These are phyloP conservation scores for Tinospora cordifolia DNA, from an alignment of 164 flowering plant genomes.

Conservation along the genomic window DNA sequence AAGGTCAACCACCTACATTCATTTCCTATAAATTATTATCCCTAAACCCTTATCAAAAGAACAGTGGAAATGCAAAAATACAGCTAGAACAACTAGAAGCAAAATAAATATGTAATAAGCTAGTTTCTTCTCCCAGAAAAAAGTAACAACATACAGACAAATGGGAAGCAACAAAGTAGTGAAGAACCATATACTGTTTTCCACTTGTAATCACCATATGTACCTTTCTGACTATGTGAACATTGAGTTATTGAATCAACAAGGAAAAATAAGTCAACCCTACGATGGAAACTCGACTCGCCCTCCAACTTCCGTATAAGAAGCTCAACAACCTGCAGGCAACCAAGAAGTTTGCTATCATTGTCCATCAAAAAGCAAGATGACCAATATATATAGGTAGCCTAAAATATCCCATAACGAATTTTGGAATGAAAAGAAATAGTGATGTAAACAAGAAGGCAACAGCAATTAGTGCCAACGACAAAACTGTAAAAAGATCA, in stretches of 20 bases:
- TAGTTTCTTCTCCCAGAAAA: background rate
- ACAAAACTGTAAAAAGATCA: too few relatives aligned
- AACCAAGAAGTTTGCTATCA: background rate
- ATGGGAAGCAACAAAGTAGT: background rate
- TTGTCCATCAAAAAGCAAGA: slow-evolving; percentile 5
- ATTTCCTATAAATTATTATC: too few relatives aligned
- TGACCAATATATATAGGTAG: background rate
- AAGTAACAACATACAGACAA: background rate
- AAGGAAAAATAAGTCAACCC: slow-evolving; percentile 85
- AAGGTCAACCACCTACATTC: background rate
- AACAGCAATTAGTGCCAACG: too few relatives aligned
- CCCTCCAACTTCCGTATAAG: slow-evolving; percentile 81
- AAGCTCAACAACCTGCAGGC: slow-evolving; percentile 84
- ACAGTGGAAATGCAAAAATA: background rate
- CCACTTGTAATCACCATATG: background rate
- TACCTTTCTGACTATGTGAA: slow-evolving; percentile 96
- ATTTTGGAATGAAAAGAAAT: too few relatives aligned
- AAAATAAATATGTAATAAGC: background rate
- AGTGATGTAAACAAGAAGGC: too few relatives aligned
- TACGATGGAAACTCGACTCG: slow-evolving; percentile 78
- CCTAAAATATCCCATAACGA: too few relatives aligned
- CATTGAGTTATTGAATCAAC: slow-evolving; percentile 97
- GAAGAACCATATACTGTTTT: background rate
- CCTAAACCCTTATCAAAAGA: background rate
- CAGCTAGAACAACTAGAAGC: background rate